These are phyloP conservation scores for Talaromyces sp. DNA, from an alignment of 2,329 filamentous ascomycete genomes.

Conservation along the genomic window DNA sequence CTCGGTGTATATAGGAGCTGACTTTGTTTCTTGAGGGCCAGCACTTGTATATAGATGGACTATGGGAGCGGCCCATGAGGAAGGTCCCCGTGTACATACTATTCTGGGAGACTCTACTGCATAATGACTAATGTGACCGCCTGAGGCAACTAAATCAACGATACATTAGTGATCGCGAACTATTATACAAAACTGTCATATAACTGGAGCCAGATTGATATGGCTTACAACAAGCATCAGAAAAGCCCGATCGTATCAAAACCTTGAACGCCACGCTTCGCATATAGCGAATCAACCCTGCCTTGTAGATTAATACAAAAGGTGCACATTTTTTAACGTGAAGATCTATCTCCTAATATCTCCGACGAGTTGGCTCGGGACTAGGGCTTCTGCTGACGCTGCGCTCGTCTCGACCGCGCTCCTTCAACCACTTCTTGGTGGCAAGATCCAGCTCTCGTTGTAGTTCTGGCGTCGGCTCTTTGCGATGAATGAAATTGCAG, in stretches of 20 bases:
- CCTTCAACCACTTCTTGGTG: conserved; percentile 95
- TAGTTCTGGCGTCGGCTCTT: conserved; percentile 86
- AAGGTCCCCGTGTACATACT: conserved; percentile 18
- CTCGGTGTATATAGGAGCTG: conserved; percentile 13
- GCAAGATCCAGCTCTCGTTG: conserved; percentile 81
- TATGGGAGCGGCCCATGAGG: neutral
- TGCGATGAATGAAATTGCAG: conserved; percentile 99
- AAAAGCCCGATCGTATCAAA: conserved; percentile 9
- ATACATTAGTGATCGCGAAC: conserved; percentile 10
- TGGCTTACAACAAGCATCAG: conserved; percentile 13
- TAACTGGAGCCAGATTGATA: conserved; percentile 1
- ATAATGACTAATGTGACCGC: conserved; percentile 15
- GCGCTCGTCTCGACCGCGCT: conserved; percentile 77
- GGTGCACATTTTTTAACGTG: neutral
- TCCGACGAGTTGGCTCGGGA: conserved; percentile 75
- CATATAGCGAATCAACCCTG: conserved; percentile 4
- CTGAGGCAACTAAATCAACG: neutral
- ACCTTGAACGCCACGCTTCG: conserved; percentile 18
- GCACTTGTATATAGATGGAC: conserved; percentile 16
- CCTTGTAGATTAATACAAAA: neutral
- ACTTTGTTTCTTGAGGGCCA: neutral
- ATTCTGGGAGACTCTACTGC: conserved; percentile 6
- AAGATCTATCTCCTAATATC: conserved; percentile 53
- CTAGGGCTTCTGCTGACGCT: conserved; percentile 80
- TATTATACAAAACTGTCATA: conserved; percentile 18